phyloP scores from a whole-genome alignment of 2,329 filamentous ascomycete species.

The Phaeosphaeria sp. region DNA sequence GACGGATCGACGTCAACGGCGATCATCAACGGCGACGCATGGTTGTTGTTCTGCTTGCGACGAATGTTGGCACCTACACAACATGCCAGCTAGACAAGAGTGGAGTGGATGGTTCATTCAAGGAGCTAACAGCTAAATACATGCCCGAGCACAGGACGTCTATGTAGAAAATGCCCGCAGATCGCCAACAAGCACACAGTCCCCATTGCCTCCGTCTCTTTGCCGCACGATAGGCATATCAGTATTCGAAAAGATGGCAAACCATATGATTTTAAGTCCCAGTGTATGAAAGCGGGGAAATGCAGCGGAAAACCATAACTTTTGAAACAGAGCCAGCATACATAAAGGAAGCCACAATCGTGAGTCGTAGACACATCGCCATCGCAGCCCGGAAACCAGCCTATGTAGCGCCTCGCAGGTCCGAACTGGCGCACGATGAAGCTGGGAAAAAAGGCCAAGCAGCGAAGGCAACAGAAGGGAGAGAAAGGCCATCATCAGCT shows the following conservation, averaged over 20 bases:
- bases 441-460: conserved; percentile 2
- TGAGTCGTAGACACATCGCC: conserved; percentile 7
- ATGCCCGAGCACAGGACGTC: conserved; percentile 41
- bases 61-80: background rate
- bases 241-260: conserved; percentile 31
- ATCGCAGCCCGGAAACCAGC: conserved; percentile 20
- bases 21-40: conserved; percentile 14
- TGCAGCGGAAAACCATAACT: conserved; percentile 38
- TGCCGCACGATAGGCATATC: conserved; percentile 12
- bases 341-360: conserved; percentile 25
- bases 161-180: conserved; percentile 22
- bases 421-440: background rate
- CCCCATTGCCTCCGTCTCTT: conserved; percentile 12
- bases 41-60: background rate
- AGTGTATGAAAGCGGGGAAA: conserved; percentile 18
- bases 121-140: conserved; percentile 43
- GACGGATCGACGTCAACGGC: conserved; percentile 26
- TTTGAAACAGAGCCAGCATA: conserved; percentile 32
- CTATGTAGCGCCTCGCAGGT: conserved; percentile 20
- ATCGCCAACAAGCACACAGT: conserved; percentile 12
- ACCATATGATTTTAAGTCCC: conserved; percentile 27
- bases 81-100: background rate
- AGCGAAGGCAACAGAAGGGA: conserved; percentile 26
- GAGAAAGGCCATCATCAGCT: conserved; percentile 24
- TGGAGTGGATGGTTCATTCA: conserved; percentile 33